Evolutionary conservation across 768 basidiomycete species (phyloP).

Genomic region (Chlorophyllum brunneum): DNA sequence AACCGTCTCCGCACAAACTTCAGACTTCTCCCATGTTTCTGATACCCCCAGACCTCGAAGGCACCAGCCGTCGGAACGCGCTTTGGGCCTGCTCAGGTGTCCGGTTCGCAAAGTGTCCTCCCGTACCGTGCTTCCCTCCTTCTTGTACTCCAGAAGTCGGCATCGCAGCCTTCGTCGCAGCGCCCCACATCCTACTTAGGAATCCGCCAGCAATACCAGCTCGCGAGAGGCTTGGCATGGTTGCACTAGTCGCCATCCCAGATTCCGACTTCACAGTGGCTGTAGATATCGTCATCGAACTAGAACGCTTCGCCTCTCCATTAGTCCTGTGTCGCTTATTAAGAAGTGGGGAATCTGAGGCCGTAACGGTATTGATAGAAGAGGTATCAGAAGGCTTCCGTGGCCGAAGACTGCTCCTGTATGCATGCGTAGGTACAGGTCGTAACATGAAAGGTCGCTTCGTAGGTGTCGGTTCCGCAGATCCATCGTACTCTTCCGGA

Average conservation of each 20-base stretch:
- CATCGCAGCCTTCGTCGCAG: constrained; percentile 28
- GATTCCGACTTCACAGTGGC: constrained; percentile 22
- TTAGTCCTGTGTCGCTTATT: constrained; percentile 11
- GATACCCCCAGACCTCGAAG: constrained; percentile 8
- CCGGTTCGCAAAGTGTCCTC: not conserved
- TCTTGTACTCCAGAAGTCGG: not conserved
- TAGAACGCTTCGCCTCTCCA: constrained; percentile 14
- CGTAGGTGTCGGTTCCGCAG: constrained; percentile 19
- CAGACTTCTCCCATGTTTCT: constrained; percentile 5
- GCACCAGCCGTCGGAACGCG: constrained; percentile 6
- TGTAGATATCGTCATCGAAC: constrained; percentile 16
- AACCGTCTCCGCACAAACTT: not conserved
- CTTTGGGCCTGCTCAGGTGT: constrained; percentile 3
- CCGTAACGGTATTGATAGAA: constrained; percentile 45
- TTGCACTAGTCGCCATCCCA: constrained; percentile 26
- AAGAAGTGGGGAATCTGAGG: constrained; percentile 17
- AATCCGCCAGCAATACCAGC: constrained; percentile 42
- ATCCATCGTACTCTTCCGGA: constrained; percentile 15
- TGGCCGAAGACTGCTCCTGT: constrained; percentile 19
- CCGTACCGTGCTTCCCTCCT: not conserved
- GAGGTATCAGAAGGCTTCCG: constrained; percentile 50
- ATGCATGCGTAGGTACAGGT: constrained; percentile 34
- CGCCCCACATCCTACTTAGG: constrained; percentile 74
- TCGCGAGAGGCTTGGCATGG: constrained; percentile 28
- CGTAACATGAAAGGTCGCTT: constrained; percentile 46